Percentiles rank a stretch among this genome's conserved stretches.
Evolutionary conservation across 768 basidiomycete genomes (phyloP).

Genomic region (Phylloporus arenicola): DNA sequence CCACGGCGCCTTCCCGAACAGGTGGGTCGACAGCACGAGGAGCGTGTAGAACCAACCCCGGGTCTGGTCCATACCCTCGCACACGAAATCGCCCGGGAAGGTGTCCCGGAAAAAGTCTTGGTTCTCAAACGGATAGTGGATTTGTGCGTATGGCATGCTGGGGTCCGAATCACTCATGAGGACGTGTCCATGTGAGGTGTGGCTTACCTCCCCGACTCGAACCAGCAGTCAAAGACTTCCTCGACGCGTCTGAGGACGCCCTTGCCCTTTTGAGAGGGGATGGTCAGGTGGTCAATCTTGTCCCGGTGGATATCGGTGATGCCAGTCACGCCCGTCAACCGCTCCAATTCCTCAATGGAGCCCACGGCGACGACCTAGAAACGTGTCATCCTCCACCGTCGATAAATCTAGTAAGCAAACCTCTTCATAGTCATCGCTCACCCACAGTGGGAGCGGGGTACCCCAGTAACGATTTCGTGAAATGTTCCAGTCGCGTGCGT

Average conservation of each 20-base stretch:
- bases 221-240: conserved; percentile 99
- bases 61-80: conserved; percentile 98
- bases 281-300: conserved; percentile 92
- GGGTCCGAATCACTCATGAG: not conserved
- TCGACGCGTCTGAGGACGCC: conserved; percentile 85
- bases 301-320: conserved; percentile 92
- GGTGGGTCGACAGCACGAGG: conserved; percentile 90
- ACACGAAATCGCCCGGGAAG: conserved; percentile 95
- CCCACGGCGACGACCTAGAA: conserved; percentile 74
- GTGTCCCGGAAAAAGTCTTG: conserved; percentile 76
- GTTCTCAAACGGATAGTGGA: conserved; percentile 98
- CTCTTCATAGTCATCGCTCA: conserved; percentile 87
- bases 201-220: conserved; percentile 92
- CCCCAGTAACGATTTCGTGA: conserved; percentile 99
- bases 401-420: conserved; percentile 23
- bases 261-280: conserved; percentile 86
- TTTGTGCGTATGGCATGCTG: conserved; percentile 98
- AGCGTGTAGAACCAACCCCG: conserved; percentile 99
- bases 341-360: conserved; percentile 84
- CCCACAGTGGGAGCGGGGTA: conserved; percentile 96
- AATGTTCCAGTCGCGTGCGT: conserved; percentile 99
- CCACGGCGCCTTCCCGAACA: conserved; percentile 94
- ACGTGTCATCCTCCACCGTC: not conserved
- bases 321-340: conserved; percentile 74
- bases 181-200: not conserved